These are phyloP conservation scores for Claviceps capensis DNA, from an alignment of 2,329 filamentous ascomycete genomes.

Conservation along the genomic window DNA sequence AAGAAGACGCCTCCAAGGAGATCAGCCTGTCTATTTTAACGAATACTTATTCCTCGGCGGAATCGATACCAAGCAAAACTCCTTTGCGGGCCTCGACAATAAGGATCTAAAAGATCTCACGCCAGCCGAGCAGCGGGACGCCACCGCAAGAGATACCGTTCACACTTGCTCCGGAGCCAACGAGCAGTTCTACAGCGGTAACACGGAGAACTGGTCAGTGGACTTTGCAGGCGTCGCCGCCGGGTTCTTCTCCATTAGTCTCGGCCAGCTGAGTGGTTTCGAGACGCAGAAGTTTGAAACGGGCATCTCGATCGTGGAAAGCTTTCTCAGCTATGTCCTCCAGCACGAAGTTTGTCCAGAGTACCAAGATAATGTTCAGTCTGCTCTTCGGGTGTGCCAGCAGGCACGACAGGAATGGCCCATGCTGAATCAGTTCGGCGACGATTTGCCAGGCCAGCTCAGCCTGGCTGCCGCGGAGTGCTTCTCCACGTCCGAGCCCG, in stretches of 20 bases:
- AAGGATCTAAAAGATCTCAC: conserved; percentile 43
- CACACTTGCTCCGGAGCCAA: conserved; percentile 29
- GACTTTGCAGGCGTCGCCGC: conserved; percentile 69
- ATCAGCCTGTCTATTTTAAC: conserved; percentile 52
- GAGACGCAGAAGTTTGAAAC: conserved; percentile 38
- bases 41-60: conserved; percentile 78
- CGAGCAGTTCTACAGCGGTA: conserved; percentile 34
- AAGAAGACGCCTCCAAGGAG: conserved; percentile 57
- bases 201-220: conserved; percentile 52
- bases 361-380: conserved; percentile 51
- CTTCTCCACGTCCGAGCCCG: conserved; percentile 32
- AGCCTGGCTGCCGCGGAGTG: conserved; percentile 61
- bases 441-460: conserved; percentile 59
- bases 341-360: conserved; percentile 80
- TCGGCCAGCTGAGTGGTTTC: conserved; percentile 42
- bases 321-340: conserved; percentile 80
- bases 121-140: conserved; percentile 45
- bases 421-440: conserved; percentile 36
- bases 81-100: conserved; percentile 48
- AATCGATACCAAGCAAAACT: conserved; percentile 42
- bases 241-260: conserved; percentile 57
- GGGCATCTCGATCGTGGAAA: conserved; percentile 56
- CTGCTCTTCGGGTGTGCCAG: conserved; percentile 53
- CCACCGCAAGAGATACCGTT: conserved; percentile 49
- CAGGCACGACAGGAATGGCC: conserved; percentile 54